Conservation (phyloP, 2,329 filamentous ascomycete species). For the Fusarium camptoceras region DNA sequence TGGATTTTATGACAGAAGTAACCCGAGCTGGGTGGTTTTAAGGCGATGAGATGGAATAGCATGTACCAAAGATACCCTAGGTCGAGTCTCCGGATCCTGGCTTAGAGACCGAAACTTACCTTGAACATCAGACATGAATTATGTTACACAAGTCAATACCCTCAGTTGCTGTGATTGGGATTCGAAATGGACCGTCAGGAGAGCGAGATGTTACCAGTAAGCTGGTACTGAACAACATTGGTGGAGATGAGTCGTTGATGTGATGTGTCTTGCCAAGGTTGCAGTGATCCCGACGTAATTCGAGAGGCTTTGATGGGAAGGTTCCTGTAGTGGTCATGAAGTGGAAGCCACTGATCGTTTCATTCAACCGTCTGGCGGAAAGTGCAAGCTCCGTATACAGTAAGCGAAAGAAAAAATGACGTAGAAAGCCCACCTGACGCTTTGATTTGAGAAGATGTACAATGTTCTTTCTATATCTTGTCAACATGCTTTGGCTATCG, state of each 20-base stretch:
- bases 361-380: background rate
- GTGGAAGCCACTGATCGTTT: constrained; percentile 3
- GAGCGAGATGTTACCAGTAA: background rate
- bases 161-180: background rate
- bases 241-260: background rate
- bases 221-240: background rate
- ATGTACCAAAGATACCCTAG: constrained; percentile 47
- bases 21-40: constrained; percentile 2
- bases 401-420: background rate
- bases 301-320: background rate
- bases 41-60: constrained; percentile 26
- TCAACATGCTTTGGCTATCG: background rate
- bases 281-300: background rate
- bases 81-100: constrained; percentile 43
- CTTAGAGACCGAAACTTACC: constrained; percentile 43
- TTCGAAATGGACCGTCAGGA: background rate
- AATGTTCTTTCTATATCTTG: background rate
- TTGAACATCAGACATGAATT: constrained; percentile 37
- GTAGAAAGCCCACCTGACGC: background rate
- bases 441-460: background rate
- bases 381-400: background rate
- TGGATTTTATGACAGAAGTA: constrained; percentile 24
- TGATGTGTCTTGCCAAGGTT: background rate
- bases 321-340: background rate
- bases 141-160: constrained; percentile 10